These are phyloP conservation scores for Aspergillus tubingensis DNA, from an alignment of 2,329 filamentous ascomycete genomes.

Conservation along the genomic window DNA sequence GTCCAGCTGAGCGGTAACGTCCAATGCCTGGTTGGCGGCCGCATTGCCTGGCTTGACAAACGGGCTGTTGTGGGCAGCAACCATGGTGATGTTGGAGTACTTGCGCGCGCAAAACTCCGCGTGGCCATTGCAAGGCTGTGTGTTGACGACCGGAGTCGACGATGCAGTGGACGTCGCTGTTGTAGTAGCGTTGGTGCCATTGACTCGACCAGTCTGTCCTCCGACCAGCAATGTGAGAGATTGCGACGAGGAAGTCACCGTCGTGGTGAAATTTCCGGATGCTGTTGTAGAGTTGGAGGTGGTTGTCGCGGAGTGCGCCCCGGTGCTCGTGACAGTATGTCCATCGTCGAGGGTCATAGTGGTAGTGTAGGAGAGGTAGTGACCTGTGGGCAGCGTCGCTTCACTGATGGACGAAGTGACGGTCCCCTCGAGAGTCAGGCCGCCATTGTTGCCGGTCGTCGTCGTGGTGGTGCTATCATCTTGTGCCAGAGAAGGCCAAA, in stretches of 20 bases:
- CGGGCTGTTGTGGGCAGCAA: conserved; percentile 79
- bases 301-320: conserved; percentile 29
- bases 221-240: conserved; percentile 42
- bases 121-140: conserved; percentile 76
- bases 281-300: conserved; percentile 18
- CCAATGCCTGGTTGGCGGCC: conserved; percentile 72
- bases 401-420: conserved; percentile 28
- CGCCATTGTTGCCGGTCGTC: conserved; percentile 1
- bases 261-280: conserved; percentile 32
- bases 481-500: conserved; percentile 11
- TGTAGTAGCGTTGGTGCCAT: conserved; percentile 51
- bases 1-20: conserved; percentile 71
- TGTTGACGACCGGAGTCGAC: conserved; percentile 60
- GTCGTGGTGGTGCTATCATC: conserved; percentile 16
- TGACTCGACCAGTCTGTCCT: conserved; percentile 50
- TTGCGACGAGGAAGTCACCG: conserved; percentile 35
- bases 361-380: conserved; percentile 41
- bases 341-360: conserved; percentile 30
- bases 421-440: conserved; percentile 27
- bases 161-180: conserved; percentile 48
- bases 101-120: conserved; percentile 73
- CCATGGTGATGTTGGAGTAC: conserved; percentile 79
- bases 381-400: conserved; percentile 38
- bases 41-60: conserved; percentile 71
- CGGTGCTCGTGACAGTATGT: conserved; percentile 25